Evolutionary conservation across 345 rosid species (phyloP).

Genomic region (Hirschfeldia incana): DNA sequence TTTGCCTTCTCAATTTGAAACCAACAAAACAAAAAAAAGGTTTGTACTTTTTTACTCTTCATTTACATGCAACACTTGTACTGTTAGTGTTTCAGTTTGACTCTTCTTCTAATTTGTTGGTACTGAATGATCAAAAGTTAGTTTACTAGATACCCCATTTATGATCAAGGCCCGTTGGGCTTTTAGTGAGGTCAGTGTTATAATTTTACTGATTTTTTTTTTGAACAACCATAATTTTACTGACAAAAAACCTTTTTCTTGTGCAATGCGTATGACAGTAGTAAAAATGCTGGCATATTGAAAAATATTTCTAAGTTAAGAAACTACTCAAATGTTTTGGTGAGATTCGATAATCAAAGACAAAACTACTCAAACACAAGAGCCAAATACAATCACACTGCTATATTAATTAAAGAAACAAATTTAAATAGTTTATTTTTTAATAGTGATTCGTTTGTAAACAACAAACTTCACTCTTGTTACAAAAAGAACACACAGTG

Average conservation of each 20-base stretch:
- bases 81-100: background rate
- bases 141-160: background rate
- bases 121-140: background rate
- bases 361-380: background rate
- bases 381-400: background rate
- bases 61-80: background rate
- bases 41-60: background rate
- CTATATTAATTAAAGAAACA: background rate
- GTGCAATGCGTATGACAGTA: too few relatives aligned
- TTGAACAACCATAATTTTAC: too few relatives aligned
- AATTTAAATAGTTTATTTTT: background rate
- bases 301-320: too few relatives aligned
- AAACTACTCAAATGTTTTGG: background rate
- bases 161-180: conserved; percentile 1
- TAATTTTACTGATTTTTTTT: too few relatives aligned
- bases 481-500: background rate
- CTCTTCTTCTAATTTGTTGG: background rate
- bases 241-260: too few relatives aligned
- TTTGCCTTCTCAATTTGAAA: background rate
- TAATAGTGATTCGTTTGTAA: background rate
- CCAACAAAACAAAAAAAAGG: background rate
- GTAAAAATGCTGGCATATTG: too few relatives aligned
- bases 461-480: background rate
- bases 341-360: background rate
- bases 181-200: background rate